A percentile compares a stretch with the other conserved stretches of the same genome.
Conservation (phyloP, 2,329 filamentous ascomycete genomes). For the Lojkania enalia region DNA sequence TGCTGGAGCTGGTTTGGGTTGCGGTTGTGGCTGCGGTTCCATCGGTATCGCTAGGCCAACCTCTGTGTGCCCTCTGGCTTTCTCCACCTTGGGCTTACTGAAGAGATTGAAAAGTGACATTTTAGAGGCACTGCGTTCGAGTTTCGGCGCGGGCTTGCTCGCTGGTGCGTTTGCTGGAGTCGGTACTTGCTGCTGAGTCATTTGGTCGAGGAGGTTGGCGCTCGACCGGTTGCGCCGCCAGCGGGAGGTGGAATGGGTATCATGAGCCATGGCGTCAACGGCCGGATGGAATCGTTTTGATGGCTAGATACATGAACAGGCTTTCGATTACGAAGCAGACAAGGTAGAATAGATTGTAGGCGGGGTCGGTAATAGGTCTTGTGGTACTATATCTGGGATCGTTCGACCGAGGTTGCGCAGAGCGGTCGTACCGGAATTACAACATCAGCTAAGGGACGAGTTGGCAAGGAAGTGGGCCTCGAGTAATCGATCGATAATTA, state of each 20-base stretch:
- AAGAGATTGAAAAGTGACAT: slow-evolving; percentile 57
- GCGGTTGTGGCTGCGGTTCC: slow-evolving; percentile 35
- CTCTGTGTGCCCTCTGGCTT: slow-evolving; percentile 51
- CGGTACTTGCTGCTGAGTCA: slow-evolving; percentile 15
- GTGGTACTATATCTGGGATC: slow-evolving; percentile 13
- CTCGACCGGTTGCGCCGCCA: slow-evolving; percentile 43
- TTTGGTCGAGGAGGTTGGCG: slow-evolving; percentile 31
- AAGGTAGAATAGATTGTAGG: slow-evolving; percentile 9
- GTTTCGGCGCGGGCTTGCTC: slow-evolving; percentile 25
- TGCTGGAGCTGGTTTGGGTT: slow-evolving; percentile 24
- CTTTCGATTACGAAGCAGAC: background rate
- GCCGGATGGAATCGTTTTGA: slow-evolving; percentile 14
- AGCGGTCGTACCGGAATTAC: slow-evolving; percentile 18
- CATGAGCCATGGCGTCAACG: slow-evolving; percentile 30
- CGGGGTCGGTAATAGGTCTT: slow-evolving; percentile 11
- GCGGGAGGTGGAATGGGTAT: slow-evolving; percentile 33
- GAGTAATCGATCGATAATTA: background rate
- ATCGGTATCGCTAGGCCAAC: slow-evolving; percentile 44
- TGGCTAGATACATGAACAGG: slow-evolving; percentile 22
- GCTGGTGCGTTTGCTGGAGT: slow-evolving; percentile 11
- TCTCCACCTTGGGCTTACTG: slow-evolving; percentile 54
- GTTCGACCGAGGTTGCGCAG: slow-evolving; percentile 10
- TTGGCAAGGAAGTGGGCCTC: slow-evolving; percentile 9
- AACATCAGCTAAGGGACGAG: slow-evolving; percentile 10
- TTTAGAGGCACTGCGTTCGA: slow-evolving; percentile 44